Base-by-base conservation (phyloP, 1,139 yeast species). In the Hemisphaericaspora xylanilytica region DNA sequence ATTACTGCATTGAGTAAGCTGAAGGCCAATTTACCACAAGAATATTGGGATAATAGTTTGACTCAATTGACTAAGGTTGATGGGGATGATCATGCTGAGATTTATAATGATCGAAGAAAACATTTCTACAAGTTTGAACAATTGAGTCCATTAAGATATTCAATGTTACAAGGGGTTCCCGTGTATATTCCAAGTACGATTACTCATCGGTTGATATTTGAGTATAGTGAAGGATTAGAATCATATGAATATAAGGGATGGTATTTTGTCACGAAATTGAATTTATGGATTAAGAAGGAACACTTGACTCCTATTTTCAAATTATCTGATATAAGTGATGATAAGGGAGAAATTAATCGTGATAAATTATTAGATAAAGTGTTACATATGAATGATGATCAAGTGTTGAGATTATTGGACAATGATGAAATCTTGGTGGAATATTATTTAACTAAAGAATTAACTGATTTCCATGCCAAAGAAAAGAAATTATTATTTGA, bases 1-100 rank as follows among this genome's bases (percentile, higher is more conserved):
- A 64, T 67, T 16, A 66, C 72, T 3, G 72, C 65, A 1, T 48
- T 67, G 30, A 64, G 69, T 35, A 53, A 59, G 32, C 55, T 59
- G 32, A 53, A 53, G 20, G 60, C 63, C 9, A 50, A 51, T 16
- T 45, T 55, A 2, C 67, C 65, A 10, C 47, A 44, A 3, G 52
- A 55, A 26, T 61, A 55, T 35, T 38, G 45, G 7, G 49, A 47
- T 8, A 38, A 47, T 16, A 14, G 20, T 11, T 27, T 34, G 27
- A 33, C 35, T 15, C 32, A 42, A 17, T 26, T 38, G 42, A 33
- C 42, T 4, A 31, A 34, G 32, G 11, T 9, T 11, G 25, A 38
- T n/a, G 48, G 48, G 35, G 22, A 26, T 39, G 49, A 14, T 36
- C 44, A 30, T 38, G 44, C 59, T 39, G 49, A 61, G 35, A 48